phyloP scores from a whole-genome alignment of 2,329 filamentous ascomycete species.

The Colletotrichum sp. region DNA sequence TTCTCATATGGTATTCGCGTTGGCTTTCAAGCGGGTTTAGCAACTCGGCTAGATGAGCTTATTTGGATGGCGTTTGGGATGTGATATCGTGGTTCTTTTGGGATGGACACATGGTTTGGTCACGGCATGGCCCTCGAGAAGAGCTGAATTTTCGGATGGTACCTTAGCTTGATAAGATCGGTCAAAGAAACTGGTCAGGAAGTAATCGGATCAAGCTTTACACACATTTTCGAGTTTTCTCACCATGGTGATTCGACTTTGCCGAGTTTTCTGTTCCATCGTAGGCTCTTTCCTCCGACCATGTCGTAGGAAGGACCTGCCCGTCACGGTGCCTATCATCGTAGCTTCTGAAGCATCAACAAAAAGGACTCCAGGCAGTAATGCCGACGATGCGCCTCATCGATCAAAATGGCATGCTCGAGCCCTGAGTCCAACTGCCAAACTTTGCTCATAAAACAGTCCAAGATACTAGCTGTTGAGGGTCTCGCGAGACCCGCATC shows the following conservation, averaged over 20 bases:
- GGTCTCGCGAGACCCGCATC: not conserved
- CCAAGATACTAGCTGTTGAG: not conserved
- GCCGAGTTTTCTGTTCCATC: not conserved
- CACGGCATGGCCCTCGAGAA: not conserved
- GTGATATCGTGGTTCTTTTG: not conserved
- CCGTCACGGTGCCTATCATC: not conserved
- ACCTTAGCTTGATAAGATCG: not conserved
- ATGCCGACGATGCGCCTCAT: too few relatives aligned
- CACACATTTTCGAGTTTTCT: not conserved
- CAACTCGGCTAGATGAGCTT: not conserved
- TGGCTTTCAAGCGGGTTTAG: not conserved
- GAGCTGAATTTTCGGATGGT: not conserved
- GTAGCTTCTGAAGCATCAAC: not conserved
- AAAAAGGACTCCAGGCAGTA: fast-evolving
- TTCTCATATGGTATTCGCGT: not conserved
- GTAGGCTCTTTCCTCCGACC: not conserved
- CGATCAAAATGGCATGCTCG: too few relatives aligned
- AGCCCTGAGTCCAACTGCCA: too few relatives aligned
- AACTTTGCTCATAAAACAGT: not conserved
- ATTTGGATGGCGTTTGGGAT: not conserved
- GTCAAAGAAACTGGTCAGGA: not conserved
- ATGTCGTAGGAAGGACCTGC: not conserved
- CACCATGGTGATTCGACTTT: not conserved
- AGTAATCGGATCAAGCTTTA: not conserved
- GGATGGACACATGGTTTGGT: not conserved